phyloP scores from a whole-genome alignment of 1,284 basidiomycete genomes.

The Gomphus sp. region DNA sequence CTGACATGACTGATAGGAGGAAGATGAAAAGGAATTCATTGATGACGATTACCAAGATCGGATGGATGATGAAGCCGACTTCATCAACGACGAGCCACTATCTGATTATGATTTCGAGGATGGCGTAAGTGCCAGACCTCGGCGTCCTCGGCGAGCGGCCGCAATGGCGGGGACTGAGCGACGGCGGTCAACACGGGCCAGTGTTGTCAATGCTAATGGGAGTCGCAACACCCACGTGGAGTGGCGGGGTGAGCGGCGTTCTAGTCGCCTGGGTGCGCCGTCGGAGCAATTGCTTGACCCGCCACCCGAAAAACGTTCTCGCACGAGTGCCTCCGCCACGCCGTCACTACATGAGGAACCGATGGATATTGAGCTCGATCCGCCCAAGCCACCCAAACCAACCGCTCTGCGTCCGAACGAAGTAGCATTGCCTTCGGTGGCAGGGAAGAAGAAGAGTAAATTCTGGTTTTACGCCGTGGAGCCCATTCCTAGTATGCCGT shows the following conservation, averaged over 20 bases:
- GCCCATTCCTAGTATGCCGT: conserved; percentile 33
- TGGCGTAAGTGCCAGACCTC: conserved; percentile 45
- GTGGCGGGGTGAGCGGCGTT: conserved; percentile 69
- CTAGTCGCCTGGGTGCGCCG: conserved; percentile 50
- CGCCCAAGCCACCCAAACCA: neutral
- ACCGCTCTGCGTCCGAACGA: conserved; percentile 48
- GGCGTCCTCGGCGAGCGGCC: conserved; percentile 25
- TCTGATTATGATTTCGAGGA: conserved; percentile 24
- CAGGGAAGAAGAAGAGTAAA: conserved; percentile 70
- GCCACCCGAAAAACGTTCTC: conserved; percentile 53
- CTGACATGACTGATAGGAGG: conserved; percentile 4
- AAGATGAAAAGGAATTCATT: conserved; percentile 7
- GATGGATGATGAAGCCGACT: conserved; percentile 17
- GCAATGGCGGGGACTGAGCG: conserved; percentile 23
- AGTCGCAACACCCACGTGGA: conserved; percentile 44
- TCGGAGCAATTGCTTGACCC: conserved; percentile 36
- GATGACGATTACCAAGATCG: conserved; percentile 8
- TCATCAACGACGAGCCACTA: conserved; percentile 23
- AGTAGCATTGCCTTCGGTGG: conserved; percentile 57
- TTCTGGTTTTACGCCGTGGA: conserved; percentile 80
- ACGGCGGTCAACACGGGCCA: conserved; percentile 54
- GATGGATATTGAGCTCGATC: conserved; percentile 4
- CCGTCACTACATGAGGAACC: conserved; percentile 8
- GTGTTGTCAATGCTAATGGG: conserved; percentile 38
- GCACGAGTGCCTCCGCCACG: conserved; percentile 32